phyloP scores from a whole-genome alignment of 208 protist genomes.

The Leishmania arabica region DNA sequence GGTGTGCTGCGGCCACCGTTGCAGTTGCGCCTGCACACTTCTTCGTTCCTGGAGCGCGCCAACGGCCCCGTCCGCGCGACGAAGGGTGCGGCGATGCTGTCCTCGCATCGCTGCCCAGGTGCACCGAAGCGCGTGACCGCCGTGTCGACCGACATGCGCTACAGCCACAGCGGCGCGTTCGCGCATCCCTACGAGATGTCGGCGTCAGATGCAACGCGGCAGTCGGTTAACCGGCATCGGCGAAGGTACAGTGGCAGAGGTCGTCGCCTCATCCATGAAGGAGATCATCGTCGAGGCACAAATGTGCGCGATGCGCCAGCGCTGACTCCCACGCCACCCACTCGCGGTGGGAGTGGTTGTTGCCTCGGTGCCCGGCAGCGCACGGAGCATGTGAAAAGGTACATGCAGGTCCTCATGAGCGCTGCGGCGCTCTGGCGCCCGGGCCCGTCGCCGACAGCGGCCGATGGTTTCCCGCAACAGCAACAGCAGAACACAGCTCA shows the following conservation, averaged over 20 bases:
- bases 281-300: neutral
- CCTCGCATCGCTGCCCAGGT: neutral
- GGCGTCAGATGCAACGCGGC: neutral
- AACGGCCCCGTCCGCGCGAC: neutral
- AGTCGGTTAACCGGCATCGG: neutral
- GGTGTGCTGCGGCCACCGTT: neutral
- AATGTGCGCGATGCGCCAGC: neutral
- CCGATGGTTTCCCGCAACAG: neutral
- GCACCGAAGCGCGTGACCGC: neutral
- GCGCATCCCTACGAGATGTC: neutral
- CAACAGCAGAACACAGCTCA: neutral
- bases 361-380: constrained; percentile 6
- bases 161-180: neutral
- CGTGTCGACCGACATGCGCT: neutral
- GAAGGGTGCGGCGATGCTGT: neutral
- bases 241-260: neutral
- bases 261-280: neutral
- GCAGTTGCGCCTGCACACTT: neutral
- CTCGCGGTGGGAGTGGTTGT: neutral
- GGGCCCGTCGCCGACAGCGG: neutral
- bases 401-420: constrained; percentile 9
- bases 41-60: neutral
- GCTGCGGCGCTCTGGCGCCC: neutral
- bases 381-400: constrained; percentile 24
- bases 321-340: neutral